Evolutionary conservation across 306 rosid species (phyloP).

Genomic region (Pachyrhizus erosus): DNA sequence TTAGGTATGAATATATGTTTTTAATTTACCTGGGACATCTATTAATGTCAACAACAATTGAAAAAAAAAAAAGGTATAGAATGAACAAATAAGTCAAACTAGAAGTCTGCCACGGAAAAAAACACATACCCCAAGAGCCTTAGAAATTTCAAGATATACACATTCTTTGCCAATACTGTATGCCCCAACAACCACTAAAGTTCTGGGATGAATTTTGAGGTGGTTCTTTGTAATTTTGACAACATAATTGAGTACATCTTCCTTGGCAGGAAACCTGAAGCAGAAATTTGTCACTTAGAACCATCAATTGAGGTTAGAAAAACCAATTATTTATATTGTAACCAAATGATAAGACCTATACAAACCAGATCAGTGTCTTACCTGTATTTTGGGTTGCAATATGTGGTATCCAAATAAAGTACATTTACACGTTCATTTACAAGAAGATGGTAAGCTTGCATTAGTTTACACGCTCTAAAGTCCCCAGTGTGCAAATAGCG

Average conservation of each 20-base stretch:
- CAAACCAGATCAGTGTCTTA: constrained; percentile 38
- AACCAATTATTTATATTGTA: constrained; percentile 2
- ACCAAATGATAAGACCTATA: constrained; percentile 24
- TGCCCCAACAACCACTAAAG: constrained; percentile 67
- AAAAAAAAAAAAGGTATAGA: neutral
- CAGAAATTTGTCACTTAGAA: constrained; percentile 31
- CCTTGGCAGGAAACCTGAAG: constrained; percentile 62
- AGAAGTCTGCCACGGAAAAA: neutral
- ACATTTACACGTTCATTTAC: constrained; percentile 54
- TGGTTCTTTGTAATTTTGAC: constrained; percentile 56
- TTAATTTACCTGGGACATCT: neutral
- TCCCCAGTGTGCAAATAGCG: constrained; percentile 64
- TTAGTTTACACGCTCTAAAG: constrained; percentile 57
- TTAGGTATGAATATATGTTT: neutral
- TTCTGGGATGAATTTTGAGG: constrained; percentile 55
- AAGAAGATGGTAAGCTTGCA: constrained; percentile 54
- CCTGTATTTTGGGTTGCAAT: constrained; percentile 67
- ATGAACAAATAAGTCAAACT: neutral
- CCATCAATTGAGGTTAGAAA: constrained; percentile 8
- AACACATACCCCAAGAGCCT: constrained; percentile 51
- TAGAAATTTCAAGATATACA: constrained; percentile 61
- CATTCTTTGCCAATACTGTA: constrained; percentile 70
- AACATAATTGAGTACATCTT: constrained; percentile 60
- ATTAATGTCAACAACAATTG: constrained; percentile 26
- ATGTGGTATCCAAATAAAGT: constrained; percentile 65